Base-by-base conservation (phyloP, 768 basidiomycete species). In the Hygrocybe punicea region DNA sequence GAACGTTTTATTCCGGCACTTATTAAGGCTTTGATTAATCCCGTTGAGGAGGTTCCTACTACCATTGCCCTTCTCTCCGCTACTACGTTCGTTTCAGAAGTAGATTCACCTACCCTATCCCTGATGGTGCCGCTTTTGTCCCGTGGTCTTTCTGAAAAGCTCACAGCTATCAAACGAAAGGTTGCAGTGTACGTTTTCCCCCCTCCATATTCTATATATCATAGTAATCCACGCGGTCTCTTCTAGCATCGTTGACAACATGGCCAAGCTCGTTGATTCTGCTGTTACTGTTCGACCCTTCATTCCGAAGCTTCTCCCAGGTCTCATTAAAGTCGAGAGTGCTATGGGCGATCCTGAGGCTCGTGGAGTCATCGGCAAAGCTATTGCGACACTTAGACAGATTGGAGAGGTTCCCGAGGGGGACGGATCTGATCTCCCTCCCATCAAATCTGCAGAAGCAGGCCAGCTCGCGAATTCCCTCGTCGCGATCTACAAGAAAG, bases 11-110 rank as follows among this genome's bases (percentile, higher is more conserved):
- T 98, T 82, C 93, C 92, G 66, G 95, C 95, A 72, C 86, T 99
- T 68, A 95, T 98, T 76, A 93, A 96, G 75, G 89, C 93, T 72
- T 81, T 98, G 69, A 93, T 98, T 78, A 95, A 99, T 83, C 97
- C 97, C 67, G 93, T 97, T 62, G 96, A 99, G 81, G 97, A 99
- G 85, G 95, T 98, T 57, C 91, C 95, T 67, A 88, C 85, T 67
- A 97, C 94, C 68, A 91, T 98, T 67, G 82, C 83, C 61, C 89
- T 96, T 78, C 93, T 97, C 76, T 93, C 95, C 75, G 86, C 95
- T 57, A 98, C 95, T 76, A 98, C 95, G 74, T 98, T 97, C 87
- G 95, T 98, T 91, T 92, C 95, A 52, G 95, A 98, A 82, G 95
- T 98, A 76, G 95, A 97, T 67, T 93, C 94, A 50, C 83, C 94